These are phyloP conservation scores for Penicillium rolfsii DNA, from an alignment of 2,329 filamentous ascomycete species.

Conservation along the genomic window DNA sequence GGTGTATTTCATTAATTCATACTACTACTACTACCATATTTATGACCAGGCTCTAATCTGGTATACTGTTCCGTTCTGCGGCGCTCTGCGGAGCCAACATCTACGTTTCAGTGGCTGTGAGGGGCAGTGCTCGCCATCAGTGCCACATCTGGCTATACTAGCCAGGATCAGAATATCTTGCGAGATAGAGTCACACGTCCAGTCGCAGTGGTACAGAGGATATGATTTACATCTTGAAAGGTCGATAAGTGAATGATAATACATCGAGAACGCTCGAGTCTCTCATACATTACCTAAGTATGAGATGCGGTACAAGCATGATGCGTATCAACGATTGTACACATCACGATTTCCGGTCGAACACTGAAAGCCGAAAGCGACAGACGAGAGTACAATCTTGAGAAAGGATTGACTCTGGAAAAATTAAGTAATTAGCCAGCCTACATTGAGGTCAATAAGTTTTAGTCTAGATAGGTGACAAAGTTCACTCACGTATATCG, in stretches of 20 bases:
- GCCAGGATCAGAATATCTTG: slow-evolving; percentile 4
- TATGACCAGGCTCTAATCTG: background rate
- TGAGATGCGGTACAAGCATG: background rate
- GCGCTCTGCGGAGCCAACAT: background rate
- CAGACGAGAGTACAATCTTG: too few relatives aligned
- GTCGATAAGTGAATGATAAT: background rate
- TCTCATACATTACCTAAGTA: background rate
- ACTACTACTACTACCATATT: background rate
- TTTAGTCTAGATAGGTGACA: background rate
- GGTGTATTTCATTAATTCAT: background rate
- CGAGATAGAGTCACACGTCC: background rate
- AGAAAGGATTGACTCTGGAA: background rate
- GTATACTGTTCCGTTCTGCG: background rate
- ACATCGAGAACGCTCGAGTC: background rate
- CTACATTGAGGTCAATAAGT: too few relatives aligned
- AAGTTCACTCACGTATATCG: background rate
- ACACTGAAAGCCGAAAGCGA: background rate
- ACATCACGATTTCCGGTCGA: background rate
- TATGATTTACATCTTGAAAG: background rate
- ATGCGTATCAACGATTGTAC: background rate
- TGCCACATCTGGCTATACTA: background rate
- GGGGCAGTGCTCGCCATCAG: background rate
- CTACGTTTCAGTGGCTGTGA: background rate
- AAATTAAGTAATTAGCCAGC: background rate
- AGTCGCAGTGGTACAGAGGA: background rate